Percentiles rank a stretch among this genome's conserved stretches.
These are phyloP conservation scores for Ruellia speciosa DNA, from an alignment of 305 asterid genomes.

Conservation along the genomic window DNA sequence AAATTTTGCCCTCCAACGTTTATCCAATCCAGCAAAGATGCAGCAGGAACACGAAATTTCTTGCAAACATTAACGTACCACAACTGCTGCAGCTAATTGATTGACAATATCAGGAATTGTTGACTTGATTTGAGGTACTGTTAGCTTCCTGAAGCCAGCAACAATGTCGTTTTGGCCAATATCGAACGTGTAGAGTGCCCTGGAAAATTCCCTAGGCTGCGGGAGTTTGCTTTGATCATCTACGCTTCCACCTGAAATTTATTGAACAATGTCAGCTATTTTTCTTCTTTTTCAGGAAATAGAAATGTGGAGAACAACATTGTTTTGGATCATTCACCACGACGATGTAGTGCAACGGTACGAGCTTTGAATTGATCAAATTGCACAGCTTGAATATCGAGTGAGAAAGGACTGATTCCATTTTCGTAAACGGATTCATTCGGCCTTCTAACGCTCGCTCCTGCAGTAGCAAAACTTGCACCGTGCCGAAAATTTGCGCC, in stretches of 20 bases:
- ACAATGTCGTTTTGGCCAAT: slow-evolving; percentile 76
- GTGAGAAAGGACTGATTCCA: slow-evolving; percentile 58
- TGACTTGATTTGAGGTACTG: slow-evolving; percentile 18
- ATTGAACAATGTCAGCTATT: not conserved
- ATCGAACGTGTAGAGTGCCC: slow-evolving; percentile 57
- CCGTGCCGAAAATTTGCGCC: slow-evolving; percentile 39
- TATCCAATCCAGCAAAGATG: not conserved
- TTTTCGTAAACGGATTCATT: slow-evolving; percentile 41
- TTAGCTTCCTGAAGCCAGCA: slow-evolving; percentile 30
- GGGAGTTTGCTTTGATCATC: slow-evolving; percentile 29
- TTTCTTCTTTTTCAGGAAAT: not conserved
- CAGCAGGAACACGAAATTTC: not conserved
- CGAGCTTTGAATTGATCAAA: slow-evolving; percentile 26
- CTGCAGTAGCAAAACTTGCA: slow-evolving; percentile 59
- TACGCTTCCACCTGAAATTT: not conserved
- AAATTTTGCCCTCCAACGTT: not conserved
- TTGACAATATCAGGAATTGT: slow-evolving; percentile 33
- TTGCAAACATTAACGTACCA: slow-evolving; percentile 27
- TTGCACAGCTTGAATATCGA: slow-evolving; percentile 66
- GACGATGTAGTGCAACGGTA: not conserved
- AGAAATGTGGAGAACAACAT: not conserved
- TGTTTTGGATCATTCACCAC: not conserved
- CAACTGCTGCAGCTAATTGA: slow-evolving; percentile 37
- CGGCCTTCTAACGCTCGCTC: slow-evolving; percentile 49
- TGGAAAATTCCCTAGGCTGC: slow-evolving; percentile 37